These are phyloP conservation scores for Vicia villosa DNA, from an alignment of 306 rosid genomes.

Conservation along the genomic window DNA sequence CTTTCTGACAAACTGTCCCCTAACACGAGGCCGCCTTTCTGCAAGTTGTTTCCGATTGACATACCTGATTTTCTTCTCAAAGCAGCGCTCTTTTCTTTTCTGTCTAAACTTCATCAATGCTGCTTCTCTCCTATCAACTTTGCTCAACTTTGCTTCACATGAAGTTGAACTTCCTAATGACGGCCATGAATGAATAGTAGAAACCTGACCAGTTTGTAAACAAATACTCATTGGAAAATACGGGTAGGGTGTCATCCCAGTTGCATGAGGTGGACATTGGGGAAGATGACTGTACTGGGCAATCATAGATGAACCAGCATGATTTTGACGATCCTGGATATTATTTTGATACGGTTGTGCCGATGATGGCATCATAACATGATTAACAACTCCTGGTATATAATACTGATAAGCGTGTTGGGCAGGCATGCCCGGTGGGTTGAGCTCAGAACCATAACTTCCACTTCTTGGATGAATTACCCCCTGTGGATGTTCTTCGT, in stretches of 20 bases:
- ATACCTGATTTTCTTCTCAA: conserved; percentile 93
- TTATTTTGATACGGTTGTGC: conserved; percentile 75
- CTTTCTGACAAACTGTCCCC: conserved; percentile 97
- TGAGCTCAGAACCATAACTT: conserved; percentile 45
- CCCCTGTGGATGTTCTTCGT: conserved; percentile 52
- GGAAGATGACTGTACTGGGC: conserved; percentile 74
- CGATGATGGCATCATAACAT: conserved; percentile 69
- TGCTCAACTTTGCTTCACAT: conserved; percentile 59
- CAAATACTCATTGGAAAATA: conserved; percentile 43
- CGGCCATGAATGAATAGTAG: conserved; percentile 67
- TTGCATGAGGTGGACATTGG: conserved; percentile 67
- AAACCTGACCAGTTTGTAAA: conserved; percentile 79
- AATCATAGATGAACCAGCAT: conserved; percentile 58
- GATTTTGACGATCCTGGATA: conserved; percentile 70
- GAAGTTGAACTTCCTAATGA: conserved; percentile 63
- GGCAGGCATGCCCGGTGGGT: conserved; percentile 51
- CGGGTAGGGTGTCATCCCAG: conserved; percentile 61
- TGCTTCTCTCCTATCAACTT: conserved; percentile 95
- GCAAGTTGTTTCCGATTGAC: conserved; percentile 85
- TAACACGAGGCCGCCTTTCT: conserved; percentile 90
- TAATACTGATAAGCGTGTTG: conserved; percentile 77
- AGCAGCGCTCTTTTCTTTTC: conserved; percentile 94
- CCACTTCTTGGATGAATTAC: conserved; percentile 56
- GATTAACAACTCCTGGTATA: conserved; percentile 69
- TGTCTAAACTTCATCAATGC: conserved; percentile 93